These are phyloP conservation scores for Amesomyces nigricolor DNA, from an alignment of 2,329 filamentous ascomycete genomes.

Conservation along the genomic window DNA sequence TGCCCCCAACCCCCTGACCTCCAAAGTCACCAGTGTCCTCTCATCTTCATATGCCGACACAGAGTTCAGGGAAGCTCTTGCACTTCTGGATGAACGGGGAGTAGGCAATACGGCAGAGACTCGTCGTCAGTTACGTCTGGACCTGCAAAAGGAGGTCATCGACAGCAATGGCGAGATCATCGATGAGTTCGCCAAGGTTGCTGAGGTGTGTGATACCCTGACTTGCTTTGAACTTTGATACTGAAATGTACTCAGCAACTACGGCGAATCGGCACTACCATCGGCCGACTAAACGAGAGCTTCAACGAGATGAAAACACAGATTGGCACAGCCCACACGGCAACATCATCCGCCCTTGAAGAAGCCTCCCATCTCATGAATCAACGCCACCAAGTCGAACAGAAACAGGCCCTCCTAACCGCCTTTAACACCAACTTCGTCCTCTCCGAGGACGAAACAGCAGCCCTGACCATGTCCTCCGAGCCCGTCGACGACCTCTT, in stretches of 20 bases:
- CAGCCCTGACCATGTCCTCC: constrained; percentile 67
- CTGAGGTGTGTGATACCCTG: constrained; percentile 56
- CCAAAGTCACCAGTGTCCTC: constrained; percentile 76
- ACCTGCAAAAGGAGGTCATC: constrained; percentile 88
- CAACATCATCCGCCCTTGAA: constrained; percentile 67
- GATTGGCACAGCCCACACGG: constrained; percentile 66
- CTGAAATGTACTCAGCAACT: constrained; percentile 59
- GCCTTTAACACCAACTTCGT: constrained; percentile 80
- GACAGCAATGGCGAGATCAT: constrained; percentile 87
- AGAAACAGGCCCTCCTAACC: constrained; percentile 70
- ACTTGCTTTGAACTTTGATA: not conserved
- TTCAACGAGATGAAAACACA: constrained; percentile 77
- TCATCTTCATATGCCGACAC: constrained; percentile 89
- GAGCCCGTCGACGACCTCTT: constrained; percentile 83
- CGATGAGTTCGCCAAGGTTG: constrained; percentile 80
- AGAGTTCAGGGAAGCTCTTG: constrained; percentile 80
- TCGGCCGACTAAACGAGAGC: constrained; percentile 70
- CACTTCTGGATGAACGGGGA: constrained; percentile 66
- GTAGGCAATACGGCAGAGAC: constrained; percentile 71
- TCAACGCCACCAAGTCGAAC: constrained; percentile 68
- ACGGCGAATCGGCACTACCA: constrained; percentile 71
- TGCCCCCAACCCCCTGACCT: constrained; percentile 61
- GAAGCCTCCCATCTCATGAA: constrained; percentile 70
- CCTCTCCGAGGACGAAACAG: constrained; percentile 72
- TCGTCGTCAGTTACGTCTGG: constrained; percentile 70